These are phyloP conservation scores for Aspergillus persii DNA, from an alignment of 2,329 filamentous ascomycete species.

Conservation along the genomic window DNA sequence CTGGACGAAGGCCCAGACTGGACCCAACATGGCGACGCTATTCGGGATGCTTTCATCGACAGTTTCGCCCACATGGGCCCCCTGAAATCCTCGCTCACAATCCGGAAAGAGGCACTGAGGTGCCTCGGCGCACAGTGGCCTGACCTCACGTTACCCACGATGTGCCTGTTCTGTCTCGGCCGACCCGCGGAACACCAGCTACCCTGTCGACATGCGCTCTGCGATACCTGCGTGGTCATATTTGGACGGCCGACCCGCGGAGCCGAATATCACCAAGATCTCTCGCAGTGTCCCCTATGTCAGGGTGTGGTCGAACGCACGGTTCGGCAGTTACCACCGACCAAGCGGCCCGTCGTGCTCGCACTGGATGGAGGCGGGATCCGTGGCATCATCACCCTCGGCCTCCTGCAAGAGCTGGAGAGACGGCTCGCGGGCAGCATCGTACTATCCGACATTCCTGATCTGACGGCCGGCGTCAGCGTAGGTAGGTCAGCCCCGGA, in stretches of 20 bases:
- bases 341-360: slow-evolving; percentile 15
- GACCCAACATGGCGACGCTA: background rate
- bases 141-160: background rate
- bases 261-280: no score
- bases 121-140: background rate
- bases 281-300: no score
- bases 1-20: background rate
- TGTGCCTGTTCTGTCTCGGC: slow-evolving; percentile 14
- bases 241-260: slow-evolving; percentile 5
- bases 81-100: background rate
- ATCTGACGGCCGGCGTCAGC: slow-evolving; percentile 15
- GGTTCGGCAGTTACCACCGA: slow-evolving; percentile 15
- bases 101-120: background rate
- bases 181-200: slow-evolving; percentile 18
- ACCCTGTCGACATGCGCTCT: slow-evolving; percentile 17
- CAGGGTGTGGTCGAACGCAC: no score
- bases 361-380: slow-evolving; percentile 20
- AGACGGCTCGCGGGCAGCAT: slow-evolving; percentile 9
- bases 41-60: slow-evolving; percentile 1
- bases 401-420: slow-evolving; percentile 16
- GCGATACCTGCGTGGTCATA: slow-evolving; percentile 16
- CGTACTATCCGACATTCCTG: slow-evolving; percentile 2
- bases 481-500: slow-evolving; percentile 13
- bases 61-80: background rate
- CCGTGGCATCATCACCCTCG: slow-evolving; percentile 17